Base-by-base conservation (phyloP, 495 filamentous ascomycete genomes). In the Massariosphaeria phaeospora region DNA sequence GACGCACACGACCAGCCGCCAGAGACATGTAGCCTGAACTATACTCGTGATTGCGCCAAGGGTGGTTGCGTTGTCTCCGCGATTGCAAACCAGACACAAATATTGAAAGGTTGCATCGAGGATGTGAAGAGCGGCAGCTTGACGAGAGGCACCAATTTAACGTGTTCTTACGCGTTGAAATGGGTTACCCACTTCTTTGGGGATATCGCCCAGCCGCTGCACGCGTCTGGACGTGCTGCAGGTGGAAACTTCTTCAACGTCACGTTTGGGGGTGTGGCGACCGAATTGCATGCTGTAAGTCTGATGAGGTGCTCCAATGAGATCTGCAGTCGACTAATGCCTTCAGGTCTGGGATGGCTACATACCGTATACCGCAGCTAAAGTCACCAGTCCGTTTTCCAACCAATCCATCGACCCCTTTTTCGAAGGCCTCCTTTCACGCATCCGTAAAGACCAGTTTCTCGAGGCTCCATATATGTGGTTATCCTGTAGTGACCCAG, bases 171-270 rank as follows among this genome's bases (percentile, higher is more conserved):
- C 18, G 64, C 64, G 35, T 49, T 67, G 42, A 58, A 54, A 38
- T 63, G 59, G 47, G 54, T 58, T 0, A 36, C 53, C 2, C 53
- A 63, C 36, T 63, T 54, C 35, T 11, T 60, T n/a, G 61, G 60
- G 18, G 66, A 68, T 33, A 50, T 68, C 24, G 48, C 60, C 11
- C 66, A 68, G 55, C 66, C 66, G 15, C 59, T 68, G n/a, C 66
- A 68, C 26, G 57, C 62, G 13, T 66, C 63, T 34, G 60, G 63
- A 6, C 41, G 60, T 8, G 66, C 53, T 21, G 57, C 53, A 2
- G 66, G 66, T 11, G 66, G 66, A 10, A 66, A 66, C 30, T 38
- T 41, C 21, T 66, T 64, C 43, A 60, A 52, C 20, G 64, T 66
- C 5, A 66, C 48, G 6, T 68, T 66, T 54, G 58, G 53, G 2